Base-by-base conservation (phyloP, 225 moss, liverwort and hornwort species). In the Anthoceros angustus region DNA sequence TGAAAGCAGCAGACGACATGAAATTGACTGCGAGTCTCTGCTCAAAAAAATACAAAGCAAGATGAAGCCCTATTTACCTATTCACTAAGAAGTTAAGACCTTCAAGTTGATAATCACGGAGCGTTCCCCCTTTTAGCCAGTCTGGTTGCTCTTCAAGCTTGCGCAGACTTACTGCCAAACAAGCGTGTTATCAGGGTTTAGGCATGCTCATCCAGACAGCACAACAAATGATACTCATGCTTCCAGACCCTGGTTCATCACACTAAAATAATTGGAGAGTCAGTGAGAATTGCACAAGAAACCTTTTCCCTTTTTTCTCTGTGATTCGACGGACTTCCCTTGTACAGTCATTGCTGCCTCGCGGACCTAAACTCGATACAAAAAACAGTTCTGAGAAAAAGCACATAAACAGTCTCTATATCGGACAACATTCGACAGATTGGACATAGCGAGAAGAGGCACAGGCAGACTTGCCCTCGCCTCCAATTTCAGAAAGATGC, bases 61-160 rank as follows among this genome's bases (percentile, higher is more conserved):
- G 55, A 55, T 8, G 55, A 55, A 15, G 55, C 18, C 23, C 32
- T 8, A 74, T 65, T 48, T 63, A 92, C 98, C 98, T 98, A 67
- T 92, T 98, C 88, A 98, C 86, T 77, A 98, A 69, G 71, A 98
- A 98, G 70, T 98, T 98, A 20, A 98, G 80, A 63, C 98, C 98
- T 74, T 98, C 98, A 72, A 98, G 86, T 70, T 98, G 98, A 73
- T 98, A 98, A 68, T 98, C 98, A 65, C 98, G 89, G 55, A 98
- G 71, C 49, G 87, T 98, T 65, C 98, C 98, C 73, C 98, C 98
- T 70, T 80, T 98, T 25, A 98, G 78, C 98, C 98, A 98, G 67
- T 89, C 89, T 68, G 98, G 98, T 76, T 98, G 98, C 72, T 79
- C 80, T 83, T 98, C 98, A 71, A 98, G 74, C 75, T 87, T 92